phyloP scores from a whole-genome alignment of 1,139 yeast species.

The Suhomyces bolitotheri region DNA sequence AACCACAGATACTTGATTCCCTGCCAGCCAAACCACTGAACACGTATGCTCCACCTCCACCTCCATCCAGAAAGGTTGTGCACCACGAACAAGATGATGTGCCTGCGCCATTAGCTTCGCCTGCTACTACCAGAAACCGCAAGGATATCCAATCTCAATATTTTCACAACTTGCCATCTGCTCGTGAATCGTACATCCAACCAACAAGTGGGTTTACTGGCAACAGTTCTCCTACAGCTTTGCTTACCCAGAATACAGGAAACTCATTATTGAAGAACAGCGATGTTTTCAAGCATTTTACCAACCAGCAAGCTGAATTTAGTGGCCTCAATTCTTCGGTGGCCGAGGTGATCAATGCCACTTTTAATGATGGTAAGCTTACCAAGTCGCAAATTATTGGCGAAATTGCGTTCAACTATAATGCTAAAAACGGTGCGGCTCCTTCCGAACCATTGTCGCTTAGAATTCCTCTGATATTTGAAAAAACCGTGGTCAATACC shows the following conservation, averaged over 20 bases:
- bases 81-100: conserved; percentile 23
- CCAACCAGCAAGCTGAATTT: conserved; percentile 33
- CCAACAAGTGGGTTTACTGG: conserved; percentile 17
- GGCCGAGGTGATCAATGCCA: conserved; percentile 79
- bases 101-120: conserved; percentile 9
- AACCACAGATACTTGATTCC: conserved; percentile 16
- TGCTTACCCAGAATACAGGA: conserved; percentile 29
- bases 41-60: conserved; percentile 57
- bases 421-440: conserved; percentile 22
- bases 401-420: conserved; percentile 75
- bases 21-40: conserved; percentile 7
- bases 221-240: conserved; percentile 11
- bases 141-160: conserved; percentile 54
- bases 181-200: conserved; percentile 37
- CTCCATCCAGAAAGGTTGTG: conserved; percentile 66
- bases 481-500: conserved; percentile 44
- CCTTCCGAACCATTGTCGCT: conserved; percentile 23
- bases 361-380: conserved; percentile 64
- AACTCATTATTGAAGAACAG: conserved; percentile 24
- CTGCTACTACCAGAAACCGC: conserved; percentile 25
- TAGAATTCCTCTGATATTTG: conserved; percentile 34
- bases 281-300: conserved; percentile 48
- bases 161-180: conserved; percentile 51
- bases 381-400: conserved; percentile 66
- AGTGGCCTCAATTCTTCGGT: conserved; percentile 73